Base-by-base conservation (phyloP, 176 grass and related monocot genomes). In the Zea luxurians region DNA sequence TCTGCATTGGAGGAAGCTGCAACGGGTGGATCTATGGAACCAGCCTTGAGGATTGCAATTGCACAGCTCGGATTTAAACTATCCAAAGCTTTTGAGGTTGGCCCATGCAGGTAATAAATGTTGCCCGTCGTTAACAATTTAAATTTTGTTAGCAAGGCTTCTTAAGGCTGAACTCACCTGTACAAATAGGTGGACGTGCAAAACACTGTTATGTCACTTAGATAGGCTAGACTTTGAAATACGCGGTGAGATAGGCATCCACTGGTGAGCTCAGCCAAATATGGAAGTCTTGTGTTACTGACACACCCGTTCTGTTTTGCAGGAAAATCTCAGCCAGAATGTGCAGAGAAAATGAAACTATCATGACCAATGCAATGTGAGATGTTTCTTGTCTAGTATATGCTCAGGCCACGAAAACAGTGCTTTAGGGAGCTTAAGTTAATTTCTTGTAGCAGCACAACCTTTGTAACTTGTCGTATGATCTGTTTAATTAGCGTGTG, bases 261-360 rank as follows among this genome's bases (percentile, higher is more conserved):
- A 27, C 27, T 27, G 27, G 27, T 27, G 27, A 27, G 27, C 27
- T 27, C 27, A 27, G 27, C 27, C 27, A 27, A 27, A 27, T 27
- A 27, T 27, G 27, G 27, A 27, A 27, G 27, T 27, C 16, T 35
- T 71, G 48, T 67, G 36, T 66, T 35, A 63, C 43, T 81, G 61
- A 68, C 82, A 46, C n/a, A 58, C 61, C 38, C 37, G 13, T 78
- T 78, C 64, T 59, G 18, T 42, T 86, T 48, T 88, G 71, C 37
- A 94, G 91, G 80, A 91, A 90, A 86, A 70, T 89, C 62, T 90
- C 86, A 66, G 71, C 79, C 62, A 90, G 85, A 36, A 70, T 77
- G 6, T 20, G 82, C 70, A 88, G 82, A 83, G 85, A 62, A 20
- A 80, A 44, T 52, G 77, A 91, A 83, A 75, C 83, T 80, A 60